Base-by-base conservation (phyloP, 2,329 filamentous ascomycete species). In the Colletotrichum euphorbiae region DNA sequence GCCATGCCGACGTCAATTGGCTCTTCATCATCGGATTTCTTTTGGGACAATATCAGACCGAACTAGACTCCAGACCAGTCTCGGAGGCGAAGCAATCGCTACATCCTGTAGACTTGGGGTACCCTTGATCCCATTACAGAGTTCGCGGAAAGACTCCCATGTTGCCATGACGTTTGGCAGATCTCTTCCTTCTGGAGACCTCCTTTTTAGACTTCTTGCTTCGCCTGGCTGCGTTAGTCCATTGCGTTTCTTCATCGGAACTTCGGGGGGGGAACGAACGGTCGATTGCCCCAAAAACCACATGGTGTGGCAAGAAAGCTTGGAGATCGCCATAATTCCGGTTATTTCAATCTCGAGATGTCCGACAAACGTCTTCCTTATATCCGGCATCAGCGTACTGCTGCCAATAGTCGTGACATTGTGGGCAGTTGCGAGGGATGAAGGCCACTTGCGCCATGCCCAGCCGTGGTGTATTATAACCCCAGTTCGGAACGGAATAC, bases 131-230 rank as follows among this genome's bases (percentile, higher is more conserved):
- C 28, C 52, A 54, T 38, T 45, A 63, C 45, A 58, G 8, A 64
- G 17, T 33, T 52, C 15, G 38, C 19, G 9, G 6, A 17, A 33
- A 15, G 28, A 51, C 40, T 13, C 17, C 46, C 46, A 33, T 36
- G 38, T 45, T 42, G 17, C 17, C 33, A 36, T 65, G 61, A 24
- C 54, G 40, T 50, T 31, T 69, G 55, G 62, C 54, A 66, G 46
- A 48, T 43, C 61, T 13, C 31, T 51, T 48, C 8, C 13, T 4
- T 48, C 31, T 19, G 19, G 55, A 31, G 11, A 24, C 40, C 17
- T n/a, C 46, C 15, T 9, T n/a, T 19, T 36, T 15, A 15, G 51
- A 59, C 19, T 36, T 50, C 19, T 11, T 43, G 45, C 15, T 28
- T 52, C 46, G 58, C 46, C 46, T 15, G 31, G 21, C 48, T 28